A percentile compares a stretch with the other conserved stretches of the same genome.
Evolutionary conservation across 73 alveolate species (phyloP).

Genomic region (Paramecium primaurelia): DNA sequence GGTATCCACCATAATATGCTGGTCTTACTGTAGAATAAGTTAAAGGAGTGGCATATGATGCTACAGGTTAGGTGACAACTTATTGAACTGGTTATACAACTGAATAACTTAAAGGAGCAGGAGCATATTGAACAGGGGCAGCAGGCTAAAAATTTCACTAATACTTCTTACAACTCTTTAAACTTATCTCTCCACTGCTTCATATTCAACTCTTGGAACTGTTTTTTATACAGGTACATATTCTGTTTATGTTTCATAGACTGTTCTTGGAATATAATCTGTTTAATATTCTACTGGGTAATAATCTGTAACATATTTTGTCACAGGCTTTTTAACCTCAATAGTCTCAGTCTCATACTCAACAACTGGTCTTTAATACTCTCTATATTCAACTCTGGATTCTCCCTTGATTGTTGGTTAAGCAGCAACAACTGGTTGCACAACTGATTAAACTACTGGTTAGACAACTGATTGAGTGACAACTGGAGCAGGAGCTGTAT

Average conservation of each 20-base stretch:
- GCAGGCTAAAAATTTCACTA: background rate
- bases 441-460: background rate
- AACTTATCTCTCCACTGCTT: slow-evolving; percentile 43
- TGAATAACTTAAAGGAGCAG: background rate
- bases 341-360: slow-evolving; percentile 47
- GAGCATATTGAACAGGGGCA: background rate
- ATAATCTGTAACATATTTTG: slow-evolving; percentile 41
- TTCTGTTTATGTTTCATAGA: slow-evolving; percentile 41
- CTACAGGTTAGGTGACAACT: slow-evolving; percentile 1
- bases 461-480: slow-evolving; percentile 1
- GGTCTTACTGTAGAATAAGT: slow-evolving; percentile 41
- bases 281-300: slow-evolving; percentile 48
- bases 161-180: slow-evolving; percentile 5
- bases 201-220: slow-evolving; percentile 41
- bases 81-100: background rate
- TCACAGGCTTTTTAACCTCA: background rate
- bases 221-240: slow-evolving; percentile 42
- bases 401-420: slow-evolving; percentile 33
- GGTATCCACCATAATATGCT: background rate
- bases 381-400: slow-evolving; percentile 46
- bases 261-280: slow-evolving; percentile 45
- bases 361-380: slow-evolving; percentile 32
- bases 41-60: slow-evolving; percentile 4
- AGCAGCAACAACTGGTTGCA: slow-evolving; percentile 33
- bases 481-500: background rate